phyloP scores from a whole-genome alignment of 495 filamentous ascomycete species.

The Penicillium samsonianum region DNA sequence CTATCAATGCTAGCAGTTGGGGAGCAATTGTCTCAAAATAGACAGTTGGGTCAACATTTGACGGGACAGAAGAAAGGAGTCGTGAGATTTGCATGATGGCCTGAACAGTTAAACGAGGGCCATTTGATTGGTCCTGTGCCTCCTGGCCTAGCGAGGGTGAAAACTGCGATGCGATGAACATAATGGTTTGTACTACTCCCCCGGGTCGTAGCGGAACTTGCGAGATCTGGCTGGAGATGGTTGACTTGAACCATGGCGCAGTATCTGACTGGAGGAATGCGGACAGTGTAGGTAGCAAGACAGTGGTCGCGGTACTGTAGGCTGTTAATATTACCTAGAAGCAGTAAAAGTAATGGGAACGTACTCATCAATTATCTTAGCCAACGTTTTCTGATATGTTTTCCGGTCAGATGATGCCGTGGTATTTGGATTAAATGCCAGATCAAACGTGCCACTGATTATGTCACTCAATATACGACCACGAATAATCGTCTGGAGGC shows the following conservation, averaged over 20 bases:
- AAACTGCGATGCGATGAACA: conserved; percentile 66
- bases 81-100: conserved; percentile 66
- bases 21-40: conserved; percentile 68
- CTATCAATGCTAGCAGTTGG: conserved; percentile 66
- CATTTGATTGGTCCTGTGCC: conserved; percentile 42
- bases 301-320: conserved; percentile 42
- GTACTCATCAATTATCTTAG: conserved; percentile 47
- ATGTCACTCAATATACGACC: conserved; percentile 49
- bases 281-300: conserved; percentile 48
- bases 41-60: conserved; percentile 51
- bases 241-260: conserved; percentile 48
- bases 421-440: conserved; percentile 44
- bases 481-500: conserved; percentile 44
- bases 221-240: conserved; percentile 57
- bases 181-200: conserved; percentile 68
- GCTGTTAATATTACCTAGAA: conserved; percentile 19
- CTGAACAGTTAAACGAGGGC: conserved; percentile 70
- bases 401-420: conserved; percentile 18
- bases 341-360: conserved; percentile 12
- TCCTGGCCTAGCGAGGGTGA: conserved; percentile 47
- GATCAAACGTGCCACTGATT: conserved; percentile 42
- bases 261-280: conserved; percentile 49
- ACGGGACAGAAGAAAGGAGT: conserved; percentile 63
- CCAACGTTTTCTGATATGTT: conserved; percentile 33
- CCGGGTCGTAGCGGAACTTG: conserved; percentile 62